These are phyloP conservation scores for Solanum neorickii DNA, from an alignment of 257 asterid genomes.

Conservation along the genomic window DNA sequence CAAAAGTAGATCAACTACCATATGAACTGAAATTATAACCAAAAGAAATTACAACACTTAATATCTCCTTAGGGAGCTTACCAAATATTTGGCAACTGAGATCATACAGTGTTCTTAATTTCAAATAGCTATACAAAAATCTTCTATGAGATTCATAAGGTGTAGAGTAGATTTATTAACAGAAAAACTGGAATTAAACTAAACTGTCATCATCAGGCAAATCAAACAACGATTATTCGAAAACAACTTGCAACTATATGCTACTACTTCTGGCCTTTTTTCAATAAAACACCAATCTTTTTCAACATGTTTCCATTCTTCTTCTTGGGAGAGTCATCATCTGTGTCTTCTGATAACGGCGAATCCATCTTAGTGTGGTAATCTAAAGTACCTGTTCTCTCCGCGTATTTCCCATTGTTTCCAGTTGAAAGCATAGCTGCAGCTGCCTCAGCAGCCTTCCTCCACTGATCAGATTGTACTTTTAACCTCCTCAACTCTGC, in stretches of 20 bases:
- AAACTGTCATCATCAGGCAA: neutral
- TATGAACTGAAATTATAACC: neutral
- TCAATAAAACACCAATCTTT: constrained; percentile 76
- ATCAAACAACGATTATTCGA: neutral
- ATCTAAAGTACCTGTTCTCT: constrained; percentile 47
- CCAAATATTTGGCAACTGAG: neutral
- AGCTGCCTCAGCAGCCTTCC: constrained; percentile 96
- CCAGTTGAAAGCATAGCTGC: constrained; percentile 69
- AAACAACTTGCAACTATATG: neutral
- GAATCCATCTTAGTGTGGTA: constrained; percentile 42
- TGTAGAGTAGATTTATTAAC: neutral
- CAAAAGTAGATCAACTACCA: neutral
- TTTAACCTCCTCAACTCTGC: constrained; percentile 65
- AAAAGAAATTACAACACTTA: neutral
- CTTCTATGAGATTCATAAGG: neutral
- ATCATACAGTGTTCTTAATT: neutral
- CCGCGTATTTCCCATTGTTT: constrained; percentile 40
- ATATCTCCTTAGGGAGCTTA: neutral
- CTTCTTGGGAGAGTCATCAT: constrained; percentile 70
- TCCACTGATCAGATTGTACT: constrained; percentile 94
- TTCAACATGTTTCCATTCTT: constrained; percentile 74
- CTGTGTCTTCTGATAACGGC: constrained; percentile 50
- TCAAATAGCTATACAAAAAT: constrained; percentile 5
- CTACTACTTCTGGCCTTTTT: constrained; percentile 64
- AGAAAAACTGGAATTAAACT: neutral